These are phyloP conservation scores for Acrodontium crateriforme DNA, from an alignment of 2,329 filamentous ascomycete species.

Conservation along the genomic window DNA sequence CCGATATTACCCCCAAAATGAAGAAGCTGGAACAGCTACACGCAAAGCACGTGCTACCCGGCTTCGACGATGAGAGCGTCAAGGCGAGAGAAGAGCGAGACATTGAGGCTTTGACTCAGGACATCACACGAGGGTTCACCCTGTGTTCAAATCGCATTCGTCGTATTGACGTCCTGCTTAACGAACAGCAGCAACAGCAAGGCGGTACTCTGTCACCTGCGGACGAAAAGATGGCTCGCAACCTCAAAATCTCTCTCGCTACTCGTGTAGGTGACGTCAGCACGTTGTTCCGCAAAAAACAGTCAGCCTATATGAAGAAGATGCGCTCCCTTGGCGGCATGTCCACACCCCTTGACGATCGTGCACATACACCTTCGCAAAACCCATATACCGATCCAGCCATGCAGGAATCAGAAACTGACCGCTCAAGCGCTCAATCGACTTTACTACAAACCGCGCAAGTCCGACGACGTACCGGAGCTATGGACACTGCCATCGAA, in stretches of 20 bases:
- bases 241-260: conserved; percentile 85
- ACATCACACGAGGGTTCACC: conserved; percentile 80
- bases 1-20: conserved; percentile 68
- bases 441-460: conserved; percentile 62
- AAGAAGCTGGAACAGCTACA: conserved; percentile 81
- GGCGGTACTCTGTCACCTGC: conserved; percentile 56
- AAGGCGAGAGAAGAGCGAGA: conserved; percentile 76
- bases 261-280: conserved; percentile 82
- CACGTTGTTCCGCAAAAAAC: conserved; percentile 88
- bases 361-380: conserved; percentile 25
- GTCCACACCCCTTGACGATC: conserved; percentile 34
- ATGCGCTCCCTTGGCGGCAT: conserved; percentile 31
- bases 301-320: conserved; percentile 80
- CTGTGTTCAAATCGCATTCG: conserved; percentile 81
- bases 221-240: conserved; percentile 91
- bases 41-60: conserved; percentile 90
- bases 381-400: conserved; percentile 73
- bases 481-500: conserved; percentile 71
- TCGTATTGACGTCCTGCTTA: conserved; percentile 74
- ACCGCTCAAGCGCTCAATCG: conserved; percentile 81
- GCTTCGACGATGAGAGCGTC: conserved; percentile 88
- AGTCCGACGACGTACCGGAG: conserved; percentile 44
- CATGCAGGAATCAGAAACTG: conserved; percentile 82
- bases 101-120: conserved; percentile 81
- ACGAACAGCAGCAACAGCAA: conserved; percentile 54